Base-by-base conservation (phyloP, 345 rosid genomes). In the Salix exigua region DNA sequence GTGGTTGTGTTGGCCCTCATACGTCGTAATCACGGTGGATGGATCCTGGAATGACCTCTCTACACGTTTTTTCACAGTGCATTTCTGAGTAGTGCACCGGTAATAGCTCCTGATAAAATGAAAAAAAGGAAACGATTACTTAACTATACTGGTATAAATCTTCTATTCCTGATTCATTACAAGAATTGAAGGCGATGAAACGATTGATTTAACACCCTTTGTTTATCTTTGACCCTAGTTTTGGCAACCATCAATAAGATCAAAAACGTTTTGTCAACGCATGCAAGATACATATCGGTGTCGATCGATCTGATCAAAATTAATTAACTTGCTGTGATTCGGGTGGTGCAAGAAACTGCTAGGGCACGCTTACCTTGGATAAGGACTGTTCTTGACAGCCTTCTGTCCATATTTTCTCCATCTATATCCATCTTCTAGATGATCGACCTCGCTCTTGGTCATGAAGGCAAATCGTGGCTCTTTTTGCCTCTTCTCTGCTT, bases 341-440 rank as follows among this genome's bases (percentile, higher is more conserved):
- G 37, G 12, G 42, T 9, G 42, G 62, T 72, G 81, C 72, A 55
- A 72, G 79, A 76, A 53, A 37, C 3, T 7, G 67, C 44, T 40
- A 40, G 30, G 65, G 6, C 4, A 26, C 68, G 9, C 4, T 19
- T 72, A 81, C 84, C 84, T 77, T 62, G 84, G 84, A 74, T 77
- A 81, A 70, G 84, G 81, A 81, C 84, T 81, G 44, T 81, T 81
- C 78, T 77, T 81, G 28, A 81, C 84, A 67, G 84, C 84, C 68
- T 81, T 81, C 68, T 81, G 84, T 16, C 84, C 84, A 70, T 81
- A 81, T 55, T 81, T 81, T 66, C 84, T 81, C 84, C 84, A 81
- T 63, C 84, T 70, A 46, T 81, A 81, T 7, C 84, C 84, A 68
- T 81, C 84, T 50, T 81, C 84, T 23, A 81, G 84, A 77, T 81